Evolutionary conservation across 768 basidiomycete species (phyloP).

Genomic region (Boletus barrowsii): DNA sequence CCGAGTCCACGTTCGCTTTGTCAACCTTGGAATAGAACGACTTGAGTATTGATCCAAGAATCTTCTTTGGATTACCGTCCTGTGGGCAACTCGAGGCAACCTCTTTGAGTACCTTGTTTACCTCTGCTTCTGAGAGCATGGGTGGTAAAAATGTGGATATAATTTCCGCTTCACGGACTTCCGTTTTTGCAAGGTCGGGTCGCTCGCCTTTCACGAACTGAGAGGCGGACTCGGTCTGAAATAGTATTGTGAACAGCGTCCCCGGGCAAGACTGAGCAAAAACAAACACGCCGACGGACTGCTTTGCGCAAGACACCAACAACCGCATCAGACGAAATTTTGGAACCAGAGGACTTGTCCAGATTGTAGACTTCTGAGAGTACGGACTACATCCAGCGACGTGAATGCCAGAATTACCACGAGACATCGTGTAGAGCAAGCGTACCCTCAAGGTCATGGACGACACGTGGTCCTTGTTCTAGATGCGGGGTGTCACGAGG

Average conservation of each 20-base stretch:
- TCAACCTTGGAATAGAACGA: constrained; percentile 62
- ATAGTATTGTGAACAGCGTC: constrained; percentile 7
- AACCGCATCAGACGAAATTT: constrained; percentile 47
- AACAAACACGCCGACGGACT: constrained; percentile 53
- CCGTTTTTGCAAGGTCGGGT: constrained; percentile 62
- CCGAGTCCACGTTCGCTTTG: constrained; percentile 53
- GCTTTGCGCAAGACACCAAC: constrained; percentile 57
- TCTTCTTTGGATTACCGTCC: constrained; percentile 20
- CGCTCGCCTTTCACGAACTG: constrained; percentile 59
- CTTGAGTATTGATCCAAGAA: constrained; percentile 54
- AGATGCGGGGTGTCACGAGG: not conserved
- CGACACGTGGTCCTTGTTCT: constrained; percentile 56
- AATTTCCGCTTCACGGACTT: constrained; percentile 53
- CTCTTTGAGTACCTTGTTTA: constrained; percentile 49
- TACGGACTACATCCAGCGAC: constrained; percentile 45
- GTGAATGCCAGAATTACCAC: not conserved
- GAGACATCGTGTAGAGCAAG: not conserved
- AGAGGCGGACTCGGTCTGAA: constrained; percentile 55
- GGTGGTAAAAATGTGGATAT: constrained; percentile 60
- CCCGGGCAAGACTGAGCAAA: not conserved
- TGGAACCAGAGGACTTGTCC: constrained; percentile 52
- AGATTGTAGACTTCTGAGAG: constrained; percentile 66
- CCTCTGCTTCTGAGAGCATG: constrained; percentile 49
- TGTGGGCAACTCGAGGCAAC: constrained; percentile 32
- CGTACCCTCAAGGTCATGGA: constrained; percentile 60